Evolutionary conservation across 2,329 filamentous ascomycete genomes (phyloP).

Genomic region (Stagonosporopsis rhizophila): DNA sequence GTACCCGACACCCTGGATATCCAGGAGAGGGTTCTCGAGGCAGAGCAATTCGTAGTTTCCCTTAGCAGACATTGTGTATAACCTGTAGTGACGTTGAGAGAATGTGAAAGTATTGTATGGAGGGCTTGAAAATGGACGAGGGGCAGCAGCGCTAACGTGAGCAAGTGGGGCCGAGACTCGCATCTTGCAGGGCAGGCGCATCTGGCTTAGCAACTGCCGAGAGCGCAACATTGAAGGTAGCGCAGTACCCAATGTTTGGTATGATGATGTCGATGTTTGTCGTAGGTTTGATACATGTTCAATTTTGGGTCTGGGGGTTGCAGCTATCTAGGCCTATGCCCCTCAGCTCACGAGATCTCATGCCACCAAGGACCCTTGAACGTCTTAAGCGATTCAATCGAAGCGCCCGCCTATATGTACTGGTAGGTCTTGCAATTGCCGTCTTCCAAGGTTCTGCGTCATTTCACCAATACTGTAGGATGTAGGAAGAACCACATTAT

Average conservation of each 20-base stretch:
- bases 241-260: background rate
- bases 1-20: slow-evolving; percentile 85
- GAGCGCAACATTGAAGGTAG: background rate
- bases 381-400: background rate
- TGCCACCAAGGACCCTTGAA: slow-evolving; percentile 3
- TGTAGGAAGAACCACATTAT: background rate
- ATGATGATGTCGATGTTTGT: background rate
- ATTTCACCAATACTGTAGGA: background rate
- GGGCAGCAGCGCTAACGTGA: slow-evolving; percentile 28
- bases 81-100: slow-evolving; percentile 26
- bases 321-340: background rate
- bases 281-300: background rate
- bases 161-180: background rate
- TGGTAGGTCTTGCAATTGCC: background rate
- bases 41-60: slow-evolving; percentile 90
- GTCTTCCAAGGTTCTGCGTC: background rate
- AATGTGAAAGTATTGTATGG: slow-evolving; percentile 25
- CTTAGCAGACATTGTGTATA: slow-evolving; percentile 69
- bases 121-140: slow-evolving; percentile 27
- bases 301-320: background rate
- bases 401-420: background rate
- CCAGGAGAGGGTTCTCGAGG: slow-evolving; percentile 96
- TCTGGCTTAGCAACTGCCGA: slow-evolving; percentile 7
- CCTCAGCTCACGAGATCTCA: slow-evolving; percentile 5
- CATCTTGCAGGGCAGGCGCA: background rate